Conservation (phyloP, 2,329 filamentous ascomycete species). For the Microdochium bolleyi region DNA sequence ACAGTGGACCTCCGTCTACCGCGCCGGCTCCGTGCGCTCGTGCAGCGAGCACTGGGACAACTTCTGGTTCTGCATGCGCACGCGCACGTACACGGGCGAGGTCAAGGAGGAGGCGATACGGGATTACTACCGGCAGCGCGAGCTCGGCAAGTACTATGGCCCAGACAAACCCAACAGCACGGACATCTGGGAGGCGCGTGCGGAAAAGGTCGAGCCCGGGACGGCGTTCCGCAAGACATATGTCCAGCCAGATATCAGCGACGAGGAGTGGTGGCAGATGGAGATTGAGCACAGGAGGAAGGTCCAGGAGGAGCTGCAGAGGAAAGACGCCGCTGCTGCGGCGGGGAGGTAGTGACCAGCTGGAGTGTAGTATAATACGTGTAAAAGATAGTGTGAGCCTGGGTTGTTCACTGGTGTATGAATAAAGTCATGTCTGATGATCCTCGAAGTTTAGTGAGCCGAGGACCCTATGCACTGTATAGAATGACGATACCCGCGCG, state of each 20-base stretch:
- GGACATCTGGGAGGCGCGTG: conserved; percentile 78
- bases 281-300: conserved; percentile 21
- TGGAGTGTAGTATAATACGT: background rate
- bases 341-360: background rate
- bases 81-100: conserved; percentile 52
- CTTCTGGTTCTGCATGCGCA: conserved; percentile 97
- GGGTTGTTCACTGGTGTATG: too few species aligned
- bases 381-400: too few species aligned
- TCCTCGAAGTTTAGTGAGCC: too few species aligned
- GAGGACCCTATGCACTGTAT: too few species aligned
- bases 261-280: conserved; percentile 32
- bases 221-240: conserved; percentile 35
- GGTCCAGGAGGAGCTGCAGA: conserved; percentile 10
- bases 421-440: too few species aligned
- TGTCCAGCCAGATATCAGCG: conserved; percentile 25
- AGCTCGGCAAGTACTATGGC: conserved; percentile 55
- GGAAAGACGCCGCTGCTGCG: conserved; percentile 5
- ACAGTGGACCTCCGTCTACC: conserved; percentile 88
- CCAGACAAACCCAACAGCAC: conserved; percentile 65
- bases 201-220: conserved; percentile 45
- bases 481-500: too few species aligned
- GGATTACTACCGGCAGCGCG: conserved; percentile 61
- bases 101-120: conserved; percentile 55
- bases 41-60: conserved; percentile 86
- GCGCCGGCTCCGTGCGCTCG: conserved; percentile 66